Base-by-base conservation (phyloP, 2,329 filamentous ascomycete species). In the Thielaviopsis populi region DNA sequence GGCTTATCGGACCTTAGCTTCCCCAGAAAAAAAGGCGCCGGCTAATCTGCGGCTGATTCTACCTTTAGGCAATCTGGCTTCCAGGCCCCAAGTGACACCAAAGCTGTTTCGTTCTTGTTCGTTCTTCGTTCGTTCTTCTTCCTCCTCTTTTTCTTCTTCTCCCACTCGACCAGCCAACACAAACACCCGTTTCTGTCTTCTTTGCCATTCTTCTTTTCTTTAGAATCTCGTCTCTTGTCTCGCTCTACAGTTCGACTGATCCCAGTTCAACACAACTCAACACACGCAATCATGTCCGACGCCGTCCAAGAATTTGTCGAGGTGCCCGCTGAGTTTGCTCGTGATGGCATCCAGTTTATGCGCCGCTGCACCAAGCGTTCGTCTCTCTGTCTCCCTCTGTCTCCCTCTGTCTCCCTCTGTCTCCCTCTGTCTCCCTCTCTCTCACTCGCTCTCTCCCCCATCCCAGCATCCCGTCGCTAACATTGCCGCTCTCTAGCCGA, bases 281-380 rank as follows among this genome's bases (percentile, higher is more conserved):
- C 27, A 33, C 22, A 2, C 11, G 13, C 33, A 19, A 19, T 1
- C 19, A 84, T 84, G 82, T 80, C 83, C 74, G 85, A 87, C 73
- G 80, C 85, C 73, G 74, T 88, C 70, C 83, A 87, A 74, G 84
- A 88, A 72, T 76, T 89, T 70, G 80, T 87, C 72, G 86, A 89
- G 69, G 80, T 84, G 72, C 84, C 84, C 69, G 77, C 78, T 72
- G 83, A 86, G 74, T 87, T 87, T 73, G 72, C 84, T 71, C 80
- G 76, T 72, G 82, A 84, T 67, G 82, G 82, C 71, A 77, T 81
- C 66, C 81, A 83, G 69, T 85, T 85, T 75, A 75, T 84, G 72
- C 80, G 79, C 75, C 76, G 80, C 70, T 83, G 81, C 78, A 81
- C 81, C 68, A 84, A 84, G 76, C 82, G 80, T 82, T 74, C 66